Evolutionary conservation across 352 stramenopile genomes (phyloP), one percentile per base, ranked within the genome.

Genomic region (Phytophthora crassamura): DNA sequence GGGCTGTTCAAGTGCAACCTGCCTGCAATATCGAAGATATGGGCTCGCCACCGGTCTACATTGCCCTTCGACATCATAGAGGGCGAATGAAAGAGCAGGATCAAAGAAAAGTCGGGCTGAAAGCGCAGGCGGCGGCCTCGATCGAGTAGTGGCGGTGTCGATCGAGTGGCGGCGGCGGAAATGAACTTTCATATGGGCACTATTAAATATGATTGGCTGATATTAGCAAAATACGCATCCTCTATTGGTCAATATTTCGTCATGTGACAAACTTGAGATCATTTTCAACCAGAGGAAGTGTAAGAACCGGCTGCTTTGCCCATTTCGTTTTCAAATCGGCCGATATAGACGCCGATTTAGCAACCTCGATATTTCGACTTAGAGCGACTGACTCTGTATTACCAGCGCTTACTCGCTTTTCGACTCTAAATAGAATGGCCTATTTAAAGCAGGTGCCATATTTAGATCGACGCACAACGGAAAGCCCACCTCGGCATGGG

Each of bases 231-330:
- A 25, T 25, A 25, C 22, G 22, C 3, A 2, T 25, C 22, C 22
- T 25, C 22, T 25, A 25, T 25, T 25, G 22, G 22, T 3, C 22
- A 25, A 2, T 25, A 25, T 4, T 3, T 25, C 45, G 45, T 5
- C 45, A 39, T 51, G 38, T 53, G 9, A 32, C 46, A 40, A 41
- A 41, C 28, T 41, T 53, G 28, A 8, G 15, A 53, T 53, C 46
- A 53, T 53, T 41, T 41, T 30, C 46, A 53, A 53, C 32, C 41
- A 46, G 41, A 48, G 41, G 41, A 33, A 48, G 45, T 52, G 22
- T 25, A 3, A 25, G 3, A 25, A 25, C 22, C 22, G 22, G 22
- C 2, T 25, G 22, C 22, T 25, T 25, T 25, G 22, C 22, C 22
- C 22, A 25, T 25, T 25, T 25, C 22, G 22, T 2, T 25, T 25